Conservation (phyloP, 2,329 filamentous ascomycete species). For the Ophiostoma fasciatum region DNA sequence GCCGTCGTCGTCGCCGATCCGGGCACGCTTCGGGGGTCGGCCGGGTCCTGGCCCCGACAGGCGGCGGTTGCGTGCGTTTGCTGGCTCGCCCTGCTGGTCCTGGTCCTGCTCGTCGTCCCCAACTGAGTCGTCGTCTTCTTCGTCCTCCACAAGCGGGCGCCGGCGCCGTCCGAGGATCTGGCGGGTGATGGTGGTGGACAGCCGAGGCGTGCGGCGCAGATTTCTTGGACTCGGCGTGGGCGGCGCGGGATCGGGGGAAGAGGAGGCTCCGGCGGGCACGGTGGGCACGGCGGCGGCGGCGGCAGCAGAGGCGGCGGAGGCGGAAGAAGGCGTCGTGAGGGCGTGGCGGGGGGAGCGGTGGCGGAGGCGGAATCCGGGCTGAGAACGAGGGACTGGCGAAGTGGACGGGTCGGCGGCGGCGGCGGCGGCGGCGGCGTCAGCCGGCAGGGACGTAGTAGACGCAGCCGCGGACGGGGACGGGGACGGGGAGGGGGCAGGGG, state of each 20-base stretch:
- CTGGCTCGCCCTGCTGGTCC: background rate
- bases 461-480: no score
- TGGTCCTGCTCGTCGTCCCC: background rate
- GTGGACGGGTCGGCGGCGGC: background rate
- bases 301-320: slow-evolving; percentile 1
- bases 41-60: background rate
- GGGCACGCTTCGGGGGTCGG: background rate
- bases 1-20: background rate
- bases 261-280: no score
- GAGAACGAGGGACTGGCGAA: no score
- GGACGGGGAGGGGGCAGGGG: slow-evolving; percentile 6
- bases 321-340: background rate
- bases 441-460: background rate
- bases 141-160: slow-evolving; percentile 28
- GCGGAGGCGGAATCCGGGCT: no score
- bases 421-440: background rate
- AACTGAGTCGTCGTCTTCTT: slow-evolving; percentile 14
- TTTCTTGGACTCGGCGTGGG: no score
- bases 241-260: no score
- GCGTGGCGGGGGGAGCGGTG: background rate
- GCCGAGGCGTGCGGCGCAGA: no score
- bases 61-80: background rate
- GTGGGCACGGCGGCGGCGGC: no score
- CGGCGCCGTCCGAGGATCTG: slow-evolving; percentile 41
- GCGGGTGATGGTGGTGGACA: no score